Base-by-base conservation (phyloP, 2,329 filamentous ascomycete species). In the Colletotrichum zoysiae region DNA sequence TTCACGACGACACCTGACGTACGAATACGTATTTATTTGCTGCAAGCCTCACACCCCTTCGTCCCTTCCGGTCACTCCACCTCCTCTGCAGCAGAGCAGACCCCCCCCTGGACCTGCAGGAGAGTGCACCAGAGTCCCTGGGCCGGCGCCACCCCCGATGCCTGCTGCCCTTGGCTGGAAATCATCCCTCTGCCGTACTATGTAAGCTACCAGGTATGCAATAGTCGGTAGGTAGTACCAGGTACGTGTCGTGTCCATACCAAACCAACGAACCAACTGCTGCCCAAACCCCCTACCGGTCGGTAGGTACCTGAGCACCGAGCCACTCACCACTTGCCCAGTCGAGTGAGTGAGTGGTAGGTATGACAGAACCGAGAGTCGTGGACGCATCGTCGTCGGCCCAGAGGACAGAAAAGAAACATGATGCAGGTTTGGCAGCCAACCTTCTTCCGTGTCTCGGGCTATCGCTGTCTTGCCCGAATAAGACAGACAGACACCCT, bases 401-500 rank as follows among this genome's bases (percentile, higher is more conserved):
- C 58, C 51, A 46, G 38, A 63, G 55, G 58, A 71, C 51, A 38
- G 53, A 71, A 63, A 63, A 71, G 65, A 46, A 51, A 68, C 56
- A 16, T 42, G 44, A 69, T 71, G 69, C 65, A 69, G 26, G 70
- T 60, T 38, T 72, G 65, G 59, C 66, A 70, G 59, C 59, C 53
- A 42, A n/a, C 44, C 55, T 46, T 65, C 5, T 11, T 53, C 59
- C 70, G 70, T 70, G 70, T 69, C 48, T 70, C 55, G 48, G 55
- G 46, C 56, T 30, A 30, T 60, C 33, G 26, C 40, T 64, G 58
- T 69, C 58, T 64, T 44, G 59, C 65, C 46, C 46, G 46, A 30
- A 70, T 55, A 46, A 51, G 44, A 70, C 60, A 46, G 44, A 70
- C 60, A 46, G 16, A 42, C 40, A 40, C 46, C 60, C 33, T 50